Evolutionary conservation across 371 early-diverging fungal species (phyloP).

Genomic region (Actinomucor elegans): DNA sequence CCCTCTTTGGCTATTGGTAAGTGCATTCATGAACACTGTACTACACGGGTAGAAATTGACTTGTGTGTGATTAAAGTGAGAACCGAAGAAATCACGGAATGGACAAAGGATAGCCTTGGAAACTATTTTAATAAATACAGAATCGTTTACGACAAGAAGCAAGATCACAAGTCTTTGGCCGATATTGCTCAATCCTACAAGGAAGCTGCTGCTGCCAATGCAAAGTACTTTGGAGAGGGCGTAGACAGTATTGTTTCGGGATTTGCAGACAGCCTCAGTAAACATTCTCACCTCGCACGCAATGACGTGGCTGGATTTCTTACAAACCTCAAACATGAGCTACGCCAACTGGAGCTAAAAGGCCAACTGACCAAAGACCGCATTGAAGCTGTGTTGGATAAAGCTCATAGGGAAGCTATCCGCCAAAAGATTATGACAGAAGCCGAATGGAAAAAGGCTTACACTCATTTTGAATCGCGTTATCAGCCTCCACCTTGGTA

Average conservation of each 20-base stretch:
- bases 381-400: constrained; percentile 17
- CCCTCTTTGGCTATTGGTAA: constrained; percentile 13
- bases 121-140: constrained; percentile 38
- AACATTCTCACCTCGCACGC: constrained; percentile 5
- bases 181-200: constrained; percentile 18
- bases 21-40: neutral
- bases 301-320: constrained; percentile 5
- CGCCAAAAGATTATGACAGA: constrained; percentile 22
- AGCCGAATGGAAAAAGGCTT: constrained; percentile 22
- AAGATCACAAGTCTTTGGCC: constrained; percentile 8
- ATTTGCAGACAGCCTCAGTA: constrained; percentile 4
- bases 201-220: constrained; percentile 10
- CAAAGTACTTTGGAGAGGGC: constrained; percentile 13
- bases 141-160: constrained; percentile 11
- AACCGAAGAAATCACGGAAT: constrained; percentile 22
- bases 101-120: constrained; percentile 34
- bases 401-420: constrained; percentile 11
- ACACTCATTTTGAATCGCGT: neutral
- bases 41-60: neutral
- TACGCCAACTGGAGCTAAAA: constrained; percentile 23
- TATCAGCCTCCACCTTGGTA: constrained; percentile 22
- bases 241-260: constrained; percentile 16
- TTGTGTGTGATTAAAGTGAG: constrained; percentile 1
- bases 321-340: constrained; percentile 13
- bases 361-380: constrained; percentile 23